Evolutionary conservation across 441 rosid genomes (phyloP).

Genomic region (Adansonia rubrostipa): DNA sequence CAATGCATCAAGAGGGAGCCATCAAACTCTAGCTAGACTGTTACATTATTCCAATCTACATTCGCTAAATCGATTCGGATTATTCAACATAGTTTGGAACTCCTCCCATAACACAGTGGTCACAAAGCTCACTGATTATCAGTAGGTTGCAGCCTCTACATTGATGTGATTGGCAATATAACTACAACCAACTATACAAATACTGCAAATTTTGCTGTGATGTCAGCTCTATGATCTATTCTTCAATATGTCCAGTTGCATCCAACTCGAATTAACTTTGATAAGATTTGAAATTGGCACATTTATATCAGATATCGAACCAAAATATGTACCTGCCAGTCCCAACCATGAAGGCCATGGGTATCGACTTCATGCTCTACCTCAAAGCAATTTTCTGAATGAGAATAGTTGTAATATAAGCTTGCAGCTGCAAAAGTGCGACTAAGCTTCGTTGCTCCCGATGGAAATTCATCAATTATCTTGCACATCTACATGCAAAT

Average conservation of each 20-base stretch:
- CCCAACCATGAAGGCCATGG: constrained; percentile 73
- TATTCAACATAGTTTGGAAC: too few relatives aligned
- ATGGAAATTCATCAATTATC: constrained; percentile 61
- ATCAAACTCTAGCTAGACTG: constrained; percentile 19
- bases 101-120: background rate
- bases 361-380: constrained; percentile 54
- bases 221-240: background rate
- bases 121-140: background rate
- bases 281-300: background rate
- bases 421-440: constrained; percentile 73
- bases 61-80: background rate
- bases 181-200: background rate
- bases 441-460: constrained; percentile 53
- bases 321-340: constrained; percentile 58
- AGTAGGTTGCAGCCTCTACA: background rate
- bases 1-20: too few relatives aligned
- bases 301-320: too few relatives aligned
- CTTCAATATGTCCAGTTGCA: background rate
- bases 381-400: constrained; percentile 58
- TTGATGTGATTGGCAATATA: background rate
- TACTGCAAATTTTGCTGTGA: too few relatives aligned
- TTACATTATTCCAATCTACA: background rate
- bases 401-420: constrained; percentile 71
- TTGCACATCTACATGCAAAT: constrained; percentile 63
- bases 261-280: too few relatives aligned